These are phyloP conservation scores for Coniella lustricola DNA, from an alignment of 2,329 filamentous ascomycete genomes.

Conservation along the genomic window DNA sequence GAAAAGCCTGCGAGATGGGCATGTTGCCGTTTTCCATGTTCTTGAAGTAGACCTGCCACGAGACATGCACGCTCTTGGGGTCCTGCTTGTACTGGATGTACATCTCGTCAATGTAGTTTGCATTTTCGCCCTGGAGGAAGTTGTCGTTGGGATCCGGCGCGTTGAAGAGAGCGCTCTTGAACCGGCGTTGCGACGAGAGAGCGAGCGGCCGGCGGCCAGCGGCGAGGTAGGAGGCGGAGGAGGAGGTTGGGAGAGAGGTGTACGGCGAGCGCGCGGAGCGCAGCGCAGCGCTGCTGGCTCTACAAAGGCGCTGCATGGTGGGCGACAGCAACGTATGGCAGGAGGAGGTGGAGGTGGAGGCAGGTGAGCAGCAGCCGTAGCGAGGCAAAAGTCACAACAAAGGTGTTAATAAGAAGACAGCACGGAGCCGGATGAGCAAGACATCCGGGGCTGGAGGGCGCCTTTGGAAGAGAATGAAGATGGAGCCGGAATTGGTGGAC, in stretches of 20 bases:
- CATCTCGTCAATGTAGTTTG: constrained; percentile 99
- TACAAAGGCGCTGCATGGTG: constrained; percentile 16
- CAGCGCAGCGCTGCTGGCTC: constrained; percentile 21
- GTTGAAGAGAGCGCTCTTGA: constrained; percentile 48
- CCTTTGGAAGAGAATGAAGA: too few relatives aligned
- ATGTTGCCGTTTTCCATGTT: constrained; percentile 99
- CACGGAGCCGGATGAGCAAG: constrained; percentile 7
- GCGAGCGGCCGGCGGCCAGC: constrained; percentile 44
- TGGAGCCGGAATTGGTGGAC: background rate
- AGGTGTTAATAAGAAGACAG: constrained; percentile 3
- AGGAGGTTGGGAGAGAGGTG: constrained; percentile 11
- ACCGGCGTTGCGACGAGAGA: constrained; percentile 42
- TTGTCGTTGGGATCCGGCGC: constrained; percentile 80
- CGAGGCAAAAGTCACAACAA: background rate
- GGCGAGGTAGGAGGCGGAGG: constrained; percentile 30
- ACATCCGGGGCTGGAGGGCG: constrained; percentile 12
- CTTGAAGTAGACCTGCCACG: constrained; percentile 98
- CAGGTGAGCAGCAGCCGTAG: too few relatives aligned
- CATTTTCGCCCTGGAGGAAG: constrained; percentile 93
- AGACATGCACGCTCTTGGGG: constrained; percentile 88
- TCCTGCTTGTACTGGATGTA: constrained; percentile 96
- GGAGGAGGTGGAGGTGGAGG: constrained; percentile 5
- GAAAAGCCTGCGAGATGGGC: constrained; percentile 95
- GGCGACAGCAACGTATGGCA: background rate
- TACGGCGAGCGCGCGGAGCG: constrained; percentile 29